Conservation (phyloP, 108 stramenopile genomes). For the Cyclotella atomus region DNA sequence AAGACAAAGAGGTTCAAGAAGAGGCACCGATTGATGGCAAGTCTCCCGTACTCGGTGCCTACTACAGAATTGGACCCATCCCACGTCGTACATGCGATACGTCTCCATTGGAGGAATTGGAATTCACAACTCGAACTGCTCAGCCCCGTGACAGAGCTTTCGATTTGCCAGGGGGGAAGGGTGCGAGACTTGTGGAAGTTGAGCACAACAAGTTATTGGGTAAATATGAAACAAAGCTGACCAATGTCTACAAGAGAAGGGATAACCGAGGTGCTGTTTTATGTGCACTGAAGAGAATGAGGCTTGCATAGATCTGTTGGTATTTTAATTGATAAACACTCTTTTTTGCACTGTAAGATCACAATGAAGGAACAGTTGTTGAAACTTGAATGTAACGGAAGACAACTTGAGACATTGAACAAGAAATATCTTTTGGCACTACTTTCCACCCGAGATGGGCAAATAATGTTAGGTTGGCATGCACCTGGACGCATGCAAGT, state of each 20-base stretch:
- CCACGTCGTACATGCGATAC: conserved; percentile 55
- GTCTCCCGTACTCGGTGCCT: conserved; percentile 56
- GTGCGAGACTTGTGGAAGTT: conserved; percentile 68
- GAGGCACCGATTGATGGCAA: conserved; percentile 28
- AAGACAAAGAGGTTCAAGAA: conserved; percentile 9
- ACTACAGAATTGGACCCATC: conserved; percentile 66
- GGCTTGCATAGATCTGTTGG: conserved; percentile 57
- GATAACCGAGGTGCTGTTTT: conserved; percentile 77
- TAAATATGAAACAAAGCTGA: conserved; percentile 66
- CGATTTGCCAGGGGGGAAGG: conserved; percentile 68
- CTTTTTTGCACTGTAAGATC: too few relatives aligned
- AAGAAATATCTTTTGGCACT: too few relatives aligned
- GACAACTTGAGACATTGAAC: too few relatives aligned
- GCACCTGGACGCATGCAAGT: too few relatives aligned
- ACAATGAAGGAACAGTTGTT: too few relatives aligned
- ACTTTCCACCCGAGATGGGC: too few relatives aligned
- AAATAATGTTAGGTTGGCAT: too few relatives aligned
- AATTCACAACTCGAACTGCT: conserved; percentile 42
- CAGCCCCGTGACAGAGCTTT: conserved; percentile 60
- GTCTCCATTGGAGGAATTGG: conserved; percentile 57
- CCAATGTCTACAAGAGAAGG: conserved; percentile 83
- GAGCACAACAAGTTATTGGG: conserved; percentile 42
- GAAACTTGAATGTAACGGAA: too few relatives aligned
- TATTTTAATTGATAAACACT: not conserved
- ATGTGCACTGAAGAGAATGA: conserved; percentile 71